Conservation (phyloP, 2,329 filamentous ascomycete genomes). For the Ophiostoma sp. region DNA sequence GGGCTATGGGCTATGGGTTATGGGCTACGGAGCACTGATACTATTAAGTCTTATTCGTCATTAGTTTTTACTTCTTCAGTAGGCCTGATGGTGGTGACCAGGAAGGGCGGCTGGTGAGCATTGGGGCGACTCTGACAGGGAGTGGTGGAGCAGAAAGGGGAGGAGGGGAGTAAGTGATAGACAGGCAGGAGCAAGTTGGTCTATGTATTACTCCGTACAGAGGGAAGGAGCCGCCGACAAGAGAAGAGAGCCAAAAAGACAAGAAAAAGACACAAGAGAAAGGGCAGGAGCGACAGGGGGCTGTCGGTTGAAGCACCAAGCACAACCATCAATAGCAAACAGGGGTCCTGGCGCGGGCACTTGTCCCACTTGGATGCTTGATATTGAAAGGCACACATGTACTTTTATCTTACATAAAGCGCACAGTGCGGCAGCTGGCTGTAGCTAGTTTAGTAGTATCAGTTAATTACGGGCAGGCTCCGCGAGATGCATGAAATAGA, state of each 20-base stretch:
- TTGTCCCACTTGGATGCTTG: background rate
- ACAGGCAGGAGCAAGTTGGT: background rate
- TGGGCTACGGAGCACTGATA: background rate
- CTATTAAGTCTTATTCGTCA: background rate
- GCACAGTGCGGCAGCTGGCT: background rate
- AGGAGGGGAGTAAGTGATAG: conserved; percentile 14
- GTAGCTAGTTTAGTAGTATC: background rate
- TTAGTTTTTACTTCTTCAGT: background rate
- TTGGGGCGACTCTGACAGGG: background rate
- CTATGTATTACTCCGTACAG: background rate
- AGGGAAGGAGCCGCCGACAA: conserved; percentile 7
- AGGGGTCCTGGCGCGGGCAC: conserved; percentile 9
- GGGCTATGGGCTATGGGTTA: background rate
- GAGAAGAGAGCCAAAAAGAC: conserved; percentile 14
- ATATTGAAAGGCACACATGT: background rate
- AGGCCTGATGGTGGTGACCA: background rate
- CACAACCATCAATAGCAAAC: conserved; percentile 4
- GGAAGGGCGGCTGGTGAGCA: background rate
- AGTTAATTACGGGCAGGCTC: conserved; percentile 9
- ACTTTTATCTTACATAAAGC: background rate
- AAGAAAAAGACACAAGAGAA: background rate
- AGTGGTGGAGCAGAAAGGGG: conserved; percentile 15
- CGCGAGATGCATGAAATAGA: background rate
- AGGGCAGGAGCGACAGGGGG: conserved; percentile 14
- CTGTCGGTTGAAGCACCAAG: conserved; percentile 19